Percentiles rank a stretch among this genome's conserved stretches.
Evolutionary conservation across 106 monocot genomes (phyloP).

Genomic region (Phalaenopsis equestris): DNA sequence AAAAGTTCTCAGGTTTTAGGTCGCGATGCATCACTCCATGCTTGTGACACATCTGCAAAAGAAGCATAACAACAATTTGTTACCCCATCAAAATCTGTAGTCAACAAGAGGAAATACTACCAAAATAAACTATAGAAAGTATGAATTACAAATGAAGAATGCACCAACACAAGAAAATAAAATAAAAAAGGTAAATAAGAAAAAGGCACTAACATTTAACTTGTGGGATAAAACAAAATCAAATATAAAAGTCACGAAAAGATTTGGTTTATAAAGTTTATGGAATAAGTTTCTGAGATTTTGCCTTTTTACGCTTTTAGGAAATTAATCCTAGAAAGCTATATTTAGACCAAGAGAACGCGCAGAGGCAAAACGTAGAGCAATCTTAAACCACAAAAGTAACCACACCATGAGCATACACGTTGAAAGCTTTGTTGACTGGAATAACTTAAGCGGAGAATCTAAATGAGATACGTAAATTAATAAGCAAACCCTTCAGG

Average conservation of each 20-base stretch:
- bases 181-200: not conserved
- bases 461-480: too few species aligned
- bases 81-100: not conserved
- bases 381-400: not conserved
- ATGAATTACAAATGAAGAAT: not conserved
- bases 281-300: not conserved
- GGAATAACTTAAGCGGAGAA: not conserved
- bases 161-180: not conserved
- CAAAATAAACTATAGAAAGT: not conserved
- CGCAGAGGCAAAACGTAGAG: not conserved
- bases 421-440: not conserved
- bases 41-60: constrained; percentile 41
- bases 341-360: not conserved
- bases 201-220: not conserved
- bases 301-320: not conserved
- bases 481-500: too few species aligned
- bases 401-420: not conserved
- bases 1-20: constrained; percentile 52
- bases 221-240: not conserved
- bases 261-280: not conserved
- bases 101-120: not conserved
- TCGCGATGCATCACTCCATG: constrained; percentile 55
- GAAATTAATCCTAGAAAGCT: not conserved
- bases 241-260: not conserved
- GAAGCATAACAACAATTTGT: not conserved